A percentile compares a stretch with the other conserved stretches of the same genome.
Evolutionary conservation across 495 filamentous ascomycete genomes (phyloP).

Genomic region (Neurospora terricola): DNA sequence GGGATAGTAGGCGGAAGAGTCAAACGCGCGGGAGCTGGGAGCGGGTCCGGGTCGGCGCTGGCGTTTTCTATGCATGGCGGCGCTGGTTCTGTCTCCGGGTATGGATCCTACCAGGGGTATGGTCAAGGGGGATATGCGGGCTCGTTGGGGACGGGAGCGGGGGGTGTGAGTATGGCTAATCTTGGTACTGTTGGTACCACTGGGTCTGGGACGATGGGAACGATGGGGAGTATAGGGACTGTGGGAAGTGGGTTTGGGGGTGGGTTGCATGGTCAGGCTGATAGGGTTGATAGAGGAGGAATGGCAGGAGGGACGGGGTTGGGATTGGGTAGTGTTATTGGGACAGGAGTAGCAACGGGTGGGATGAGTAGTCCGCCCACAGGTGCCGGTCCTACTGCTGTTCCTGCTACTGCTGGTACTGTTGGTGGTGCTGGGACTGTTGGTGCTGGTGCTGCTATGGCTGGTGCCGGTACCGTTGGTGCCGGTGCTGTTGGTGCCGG

Average conservation of each 20-base stretch:
- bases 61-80: neutral
- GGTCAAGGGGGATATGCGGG: neutral
- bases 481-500: neutral
- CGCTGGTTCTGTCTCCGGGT: too few relatives aligned
- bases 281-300: neutral
- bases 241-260: neutral
- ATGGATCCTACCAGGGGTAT: too few relatives aligned
- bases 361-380: neutral
- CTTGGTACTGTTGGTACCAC: too few relatives aligned
- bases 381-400: neutral
- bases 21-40: slow-evolving; percentile 11
- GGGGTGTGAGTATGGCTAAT: neutral
- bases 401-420: neutral
- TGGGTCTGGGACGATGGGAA: neutral
- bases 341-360: neutral
- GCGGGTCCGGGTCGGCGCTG: neutral
- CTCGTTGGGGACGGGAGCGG: neutral
- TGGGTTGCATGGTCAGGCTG: neutral
- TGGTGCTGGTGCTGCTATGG: neutral
- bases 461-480: neutral
- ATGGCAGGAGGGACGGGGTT: neutral
- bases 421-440: neutral
- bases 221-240: neutral
- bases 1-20: slow-evolving; percentile 63
- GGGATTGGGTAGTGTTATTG: neutral